A percentile compares a stretch with the other conserved stretches of the same genome.
These are phyloP conservation scores for Nothomitra cinnamomea DNA, from an alignment of 2,329 filamentous ascomycete species.

Conservation along the genomic window DNA sequence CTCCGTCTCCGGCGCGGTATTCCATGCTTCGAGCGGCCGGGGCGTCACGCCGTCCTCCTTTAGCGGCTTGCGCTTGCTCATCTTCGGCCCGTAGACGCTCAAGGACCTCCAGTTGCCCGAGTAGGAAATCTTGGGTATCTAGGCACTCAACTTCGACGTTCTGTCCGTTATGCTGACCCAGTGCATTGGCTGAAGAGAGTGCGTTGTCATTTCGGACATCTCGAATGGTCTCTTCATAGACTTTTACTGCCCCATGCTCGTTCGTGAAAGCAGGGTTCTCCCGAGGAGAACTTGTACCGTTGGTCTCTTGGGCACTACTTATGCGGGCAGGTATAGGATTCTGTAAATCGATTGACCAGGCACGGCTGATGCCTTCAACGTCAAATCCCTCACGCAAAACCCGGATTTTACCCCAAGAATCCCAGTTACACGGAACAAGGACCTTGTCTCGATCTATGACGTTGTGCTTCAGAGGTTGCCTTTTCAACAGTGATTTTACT, in stretches of 20 bases:
- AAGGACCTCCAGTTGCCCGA: slow-evolving; percentile 55
- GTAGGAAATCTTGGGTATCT: slow-evolving; percentile 63
- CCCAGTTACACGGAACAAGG: slow-evolving; percentile 89
- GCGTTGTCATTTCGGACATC: slow-evolving; percentile 33
- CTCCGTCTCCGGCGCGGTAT: slow-evolving; percentile 7
- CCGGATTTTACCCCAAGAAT: slow-evolving; percentile 94
- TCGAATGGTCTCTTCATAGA: slow-evolving; percentile 62
- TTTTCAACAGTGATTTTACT: slow-evolving; percentile 68
- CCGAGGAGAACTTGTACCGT: slow-evolving; percentile 2
- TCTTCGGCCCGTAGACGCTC: slow-evolving; percentile 46
- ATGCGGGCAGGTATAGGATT: slow-evolving; percentile 26
- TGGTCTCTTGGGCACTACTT: slow-evolving; percentile 14
- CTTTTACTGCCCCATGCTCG: slow-evolving; percentile 8
- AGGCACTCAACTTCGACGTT: slow-evolving; percentile 29
- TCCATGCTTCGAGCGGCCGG: neutral
- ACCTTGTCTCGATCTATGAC: slow-evolving; percentile 91
- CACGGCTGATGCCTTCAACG: slow-evolving; percentile 67
- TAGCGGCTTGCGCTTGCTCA: slow-evolving; percentile 4
- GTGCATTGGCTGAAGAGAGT: neutral
- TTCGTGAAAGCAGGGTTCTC: neutral
- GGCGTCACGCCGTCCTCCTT: neutral
- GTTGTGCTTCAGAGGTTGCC: slow-evolving; percentile 68
- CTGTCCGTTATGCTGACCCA: neutral
- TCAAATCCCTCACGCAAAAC: slow-evolving; percentile 85
- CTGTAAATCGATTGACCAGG: slow-evolving; percentile 75